Base-by-base conservation (phyloP, 1,284 basidiomycete species). In the Mycena citricolor region DNA sequence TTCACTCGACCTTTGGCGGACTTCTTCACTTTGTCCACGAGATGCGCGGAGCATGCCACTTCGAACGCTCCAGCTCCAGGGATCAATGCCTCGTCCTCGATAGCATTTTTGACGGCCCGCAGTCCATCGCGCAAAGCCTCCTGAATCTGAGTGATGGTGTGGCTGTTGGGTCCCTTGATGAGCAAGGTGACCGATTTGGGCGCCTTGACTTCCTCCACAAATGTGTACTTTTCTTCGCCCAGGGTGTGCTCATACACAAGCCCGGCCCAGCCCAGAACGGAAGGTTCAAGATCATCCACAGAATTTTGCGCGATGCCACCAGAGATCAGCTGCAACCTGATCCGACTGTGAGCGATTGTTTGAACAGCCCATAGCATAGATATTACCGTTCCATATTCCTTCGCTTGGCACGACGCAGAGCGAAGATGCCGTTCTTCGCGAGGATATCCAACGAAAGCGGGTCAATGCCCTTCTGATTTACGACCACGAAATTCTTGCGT, bases 401-500 rank as follows among this genome's bases (percentile, higher is more conserved):
- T 63, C 97, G 77, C 77, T 99, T 99, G 21, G 97, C 97, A 48
- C 97, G 77, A 56, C 97, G 81, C 42, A 99, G 76, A 25, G 94
- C 97, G 41, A 99, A 70, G 57, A 99, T 99, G 21, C 93, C 94
- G 66, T 95, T 90, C 78, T 99, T 99, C 37, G 92, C 94, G 24
- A 99, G 74, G 39, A 99, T 86, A 67, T 99, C 97, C 46, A 99
- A 77, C 61, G 89, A 93, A 65, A 99, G 83, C 8, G 97, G 97
- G 67, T 99, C 97, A 55, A 99, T 99, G 58, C 97, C 97, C 71
- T 99, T 99, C 69, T 99, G 97, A 67, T 99, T 99, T 71, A 99
- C 88, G 49, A 99, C 71, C 44, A 99, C 95, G 65, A 99, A 99
- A 60, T 77, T 84, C 70, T 92, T 95, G 52, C 70, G 73, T 63